These are phyloP conservation scores for Lycium ferocissimum DNA, from an alignment of 257 asterid species.

Conservation along the genomic window DNA sequence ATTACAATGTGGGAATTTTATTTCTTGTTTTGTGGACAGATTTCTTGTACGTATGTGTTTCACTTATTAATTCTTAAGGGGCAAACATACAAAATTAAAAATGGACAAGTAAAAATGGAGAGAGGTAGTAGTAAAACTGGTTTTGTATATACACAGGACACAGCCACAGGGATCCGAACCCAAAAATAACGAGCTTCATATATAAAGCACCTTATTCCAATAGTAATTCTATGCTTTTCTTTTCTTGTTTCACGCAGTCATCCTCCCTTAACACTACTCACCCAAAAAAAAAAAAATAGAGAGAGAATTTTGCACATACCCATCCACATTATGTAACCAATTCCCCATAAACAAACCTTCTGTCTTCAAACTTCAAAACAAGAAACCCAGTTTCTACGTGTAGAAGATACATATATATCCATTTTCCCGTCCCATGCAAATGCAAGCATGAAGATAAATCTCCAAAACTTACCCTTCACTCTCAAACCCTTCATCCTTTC, in stretches of 20 bases:
- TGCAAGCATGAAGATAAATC: too few species aligned
- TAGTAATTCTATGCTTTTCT: background rate
- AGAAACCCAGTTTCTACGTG: background rate
- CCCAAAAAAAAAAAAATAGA: background rate
- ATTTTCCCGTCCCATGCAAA: slow-evolving; percentile 39
- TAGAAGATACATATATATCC: background rate
- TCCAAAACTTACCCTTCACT: slow-evolving; percentile 34
- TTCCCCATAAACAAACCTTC: background rate
- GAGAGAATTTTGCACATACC: background rate
- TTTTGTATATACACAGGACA: too few species aligned
- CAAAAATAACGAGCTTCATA: background rate
- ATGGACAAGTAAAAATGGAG: too few species aligned
- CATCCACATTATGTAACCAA: too few species aligned
- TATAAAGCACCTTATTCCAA: background rate
- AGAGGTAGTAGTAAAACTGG: too few species aligned
- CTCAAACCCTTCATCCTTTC: slow-evolving; percentile 58
- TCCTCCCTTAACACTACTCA: background rate
- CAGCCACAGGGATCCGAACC: too few species aligned
- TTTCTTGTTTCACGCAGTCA: background rate
- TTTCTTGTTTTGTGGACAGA: too few species aligned
- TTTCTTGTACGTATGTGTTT: too few species aligned
- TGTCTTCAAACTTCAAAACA: background rate
- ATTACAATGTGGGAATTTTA: too few species aligned
- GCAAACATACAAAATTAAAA: too few species aligned
- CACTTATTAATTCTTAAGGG: too few species aligned